Evolutionary conservation across 2,329 filamentous ascomycete species (phyloP).

Genomic region (Calcarisporium arbuscula): DNA sequence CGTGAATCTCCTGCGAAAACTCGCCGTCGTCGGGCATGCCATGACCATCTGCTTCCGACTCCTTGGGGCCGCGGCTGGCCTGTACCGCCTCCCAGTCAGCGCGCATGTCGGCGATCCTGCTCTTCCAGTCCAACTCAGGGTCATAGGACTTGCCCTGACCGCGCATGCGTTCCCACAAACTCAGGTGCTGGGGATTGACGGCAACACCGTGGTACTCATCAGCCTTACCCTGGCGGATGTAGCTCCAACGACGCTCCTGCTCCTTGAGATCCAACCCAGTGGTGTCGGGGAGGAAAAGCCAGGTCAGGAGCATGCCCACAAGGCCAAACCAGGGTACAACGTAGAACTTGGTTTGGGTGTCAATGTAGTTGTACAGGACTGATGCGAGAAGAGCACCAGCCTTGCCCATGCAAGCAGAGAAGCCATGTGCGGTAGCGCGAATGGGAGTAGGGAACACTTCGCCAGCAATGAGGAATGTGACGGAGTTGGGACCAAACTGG

Average conservation of each 20-base stretch:
- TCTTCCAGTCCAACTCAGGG: conserved; percentile 72
- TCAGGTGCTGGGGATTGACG: conserved; percentile 82
- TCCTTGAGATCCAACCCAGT: conserved; percentile 95
- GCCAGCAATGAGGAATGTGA: conserved; percentile 92
- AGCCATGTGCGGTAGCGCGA: conserved; percentile 87
- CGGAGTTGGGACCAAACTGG: conserved; percentile 93
- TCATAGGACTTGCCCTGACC: conserved; percentile 80
- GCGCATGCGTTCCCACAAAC: conserved; percentile 75
- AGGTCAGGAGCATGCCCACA: conserved; percentile 75
- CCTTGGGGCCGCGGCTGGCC: conserved; percentile 39
- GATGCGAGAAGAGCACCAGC: conserved; percentile 79
- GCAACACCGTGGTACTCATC: conserved; percentile 89
- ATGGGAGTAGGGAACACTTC: conserved; percentile 96
- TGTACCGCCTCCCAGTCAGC: conserved; percentile 53
- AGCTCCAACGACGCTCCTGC: conserved; percentile 89
- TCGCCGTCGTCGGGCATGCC: conserved; percentile 39
- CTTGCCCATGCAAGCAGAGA: conserved; percentile 89
- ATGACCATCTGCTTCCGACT: conserved; percentile 32
- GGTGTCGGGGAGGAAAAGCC: conserved; percentile 88
- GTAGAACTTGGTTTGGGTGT: conserved; percentile 76
- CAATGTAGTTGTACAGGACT: conserved; percentile 92
- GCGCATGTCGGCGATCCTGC: conserved; percentile 78
- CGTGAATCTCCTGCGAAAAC: conserved; percentile 47
- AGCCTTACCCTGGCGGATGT: conserved; percentile 71
- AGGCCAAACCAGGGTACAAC: conserved; percentile 95